A percentile compares a stretch with the other conserved stretches of the same genome.
These are phyloP conservation scores for Huiozyma sinensis DNA, from an alignment of 805 yeast genomes.

Conservation along the genomic window DNA sequence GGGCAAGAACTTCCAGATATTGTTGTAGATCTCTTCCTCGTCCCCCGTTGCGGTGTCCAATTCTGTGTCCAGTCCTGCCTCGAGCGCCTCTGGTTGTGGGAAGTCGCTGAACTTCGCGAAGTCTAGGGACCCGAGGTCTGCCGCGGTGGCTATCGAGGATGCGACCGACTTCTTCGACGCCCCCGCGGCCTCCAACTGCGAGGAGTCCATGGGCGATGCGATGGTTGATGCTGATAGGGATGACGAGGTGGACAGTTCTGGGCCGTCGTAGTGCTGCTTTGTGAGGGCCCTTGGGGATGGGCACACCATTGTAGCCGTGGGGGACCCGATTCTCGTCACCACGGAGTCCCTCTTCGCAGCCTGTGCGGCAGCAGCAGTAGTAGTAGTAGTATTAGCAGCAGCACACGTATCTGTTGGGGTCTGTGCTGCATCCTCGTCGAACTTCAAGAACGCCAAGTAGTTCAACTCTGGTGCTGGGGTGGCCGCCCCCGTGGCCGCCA, in stretches of 20 bases:
- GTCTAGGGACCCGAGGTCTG: background rate
- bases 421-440: slow-evolving; percentile 3
- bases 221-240: background rate
- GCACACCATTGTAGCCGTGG: background rate
- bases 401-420: background rate
- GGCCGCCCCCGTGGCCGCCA: background rate
- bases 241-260: background rate
- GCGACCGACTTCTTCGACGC: too few relatives aligned
- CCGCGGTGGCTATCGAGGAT: background rate
- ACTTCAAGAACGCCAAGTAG: slow-evolving; percentile 5
- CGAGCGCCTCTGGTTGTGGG: background rate
- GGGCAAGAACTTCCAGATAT: slow-evolving; percentile 9
- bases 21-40: slow-evolving; percentile 7
- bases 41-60: background rate
- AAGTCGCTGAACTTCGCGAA: background rate
- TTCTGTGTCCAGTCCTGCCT: background rate
- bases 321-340: background rate
- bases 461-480: background rate
- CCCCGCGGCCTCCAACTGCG: background rate
- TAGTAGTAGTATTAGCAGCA: background rate
- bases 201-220: background rate
- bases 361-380: background rate
- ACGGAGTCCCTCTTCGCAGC: background rate
- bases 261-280: too few relatives aligned
- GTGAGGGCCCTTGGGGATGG: background rate